Conservation (phyloP, 2,329 filamentous ascomycete species). For the Epichloe sibirici region DNA sequence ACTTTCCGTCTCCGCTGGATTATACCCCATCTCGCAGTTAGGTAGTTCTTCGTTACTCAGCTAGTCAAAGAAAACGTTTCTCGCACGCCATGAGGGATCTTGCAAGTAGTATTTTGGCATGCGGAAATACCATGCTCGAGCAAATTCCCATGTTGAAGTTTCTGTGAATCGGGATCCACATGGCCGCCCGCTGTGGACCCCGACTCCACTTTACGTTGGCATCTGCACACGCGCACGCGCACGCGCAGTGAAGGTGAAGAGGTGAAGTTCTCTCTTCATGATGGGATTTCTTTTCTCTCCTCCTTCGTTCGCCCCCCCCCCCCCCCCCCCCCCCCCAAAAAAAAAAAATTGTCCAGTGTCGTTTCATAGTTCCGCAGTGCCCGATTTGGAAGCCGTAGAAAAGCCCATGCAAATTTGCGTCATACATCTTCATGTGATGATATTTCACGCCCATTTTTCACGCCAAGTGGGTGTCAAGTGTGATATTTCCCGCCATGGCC, state of each 20-base stretch:
- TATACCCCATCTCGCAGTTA: neutral
- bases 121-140: neutral
- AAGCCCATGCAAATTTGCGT: neutral
- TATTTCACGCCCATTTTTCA: neutral
- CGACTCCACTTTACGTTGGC: neutral
- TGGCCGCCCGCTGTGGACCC: neutral
- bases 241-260: neutral
- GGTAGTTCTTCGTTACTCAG: neutral
- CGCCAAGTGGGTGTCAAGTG: neutral
- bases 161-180: neutral
- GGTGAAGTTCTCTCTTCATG: neutral
- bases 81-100: neutral
- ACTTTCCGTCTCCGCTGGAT: neutral
- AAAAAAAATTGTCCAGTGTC: neutral
- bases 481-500: slow-evolving; percentile 1
- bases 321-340: no score
- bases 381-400: neutral
- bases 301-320: neutral
- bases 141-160: neutral
- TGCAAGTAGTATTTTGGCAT: no score
- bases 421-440: neutral
- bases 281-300: neutral
- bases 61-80: neutral
- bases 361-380: neutral
- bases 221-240: neutral